phyloP scores from a whole-genome alignment of 768 basidiomycete species.

The Lentinula sp. region DNA sequence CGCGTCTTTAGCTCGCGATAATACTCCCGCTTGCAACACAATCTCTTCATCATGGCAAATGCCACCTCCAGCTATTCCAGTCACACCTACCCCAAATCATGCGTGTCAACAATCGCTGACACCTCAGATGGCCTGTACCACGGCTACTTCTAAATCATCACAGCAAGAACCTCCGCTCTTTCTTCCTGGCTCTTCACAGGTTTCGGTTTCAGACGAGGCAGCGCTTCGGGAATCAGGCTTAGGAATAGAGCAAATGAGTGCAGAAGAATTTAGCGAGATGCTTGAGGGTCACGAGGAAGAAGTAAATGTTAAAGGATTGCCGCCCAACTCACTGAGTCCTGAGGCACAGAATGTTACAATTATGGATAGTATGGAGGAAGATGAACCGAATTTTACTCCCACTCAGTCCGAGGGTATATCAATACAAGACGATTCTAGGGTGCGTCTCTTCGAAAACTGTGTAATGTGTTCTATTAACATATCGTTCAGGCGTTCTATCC shows the following conservation, averaged over 20 bases:
- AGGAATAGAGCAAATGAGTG: constrained; percentile 61
- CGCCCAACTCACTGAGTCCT: not conserved
- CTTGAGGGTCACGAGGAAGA: constrained; percentile 58
- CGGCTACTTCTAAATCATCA: not conserved
- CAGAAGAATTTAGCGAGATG: constrained; percentile 53
- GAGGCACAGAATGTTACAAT: constrained; percentile 5
- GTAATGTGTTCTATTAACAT: not conserved
- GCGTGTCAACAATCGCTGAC: not conserved
- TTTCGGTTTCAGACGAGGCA: constrained; percentile 49
- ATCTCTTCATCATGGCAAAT: constrained; percentile 15
- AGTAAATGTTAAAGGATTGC: constrained; percentile 17
- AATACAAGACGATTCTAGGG: not conserved
- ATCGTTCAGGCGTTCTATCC: constrained; percentile 36
- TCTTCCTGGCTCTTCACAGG: constrained; percentile 45
- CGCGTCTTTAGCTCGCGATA: constrained; percentile 20
- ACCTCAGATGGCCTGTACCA: constrained; percentile 1
- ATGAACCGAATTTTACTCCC: not conserved
- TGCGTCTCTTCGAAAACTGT: not conserved
- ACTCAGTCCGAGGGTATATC: not conserved
- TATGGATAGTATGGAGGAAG: constrained; percentile 11
- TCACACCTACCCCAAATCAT: constrained; percentile 6
- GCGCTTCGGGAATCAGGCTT: constrained; percentile 56
- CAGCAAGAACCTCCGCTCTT: constrained; percentile 34
- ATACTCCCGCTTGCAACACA: constrained; percentile 27
- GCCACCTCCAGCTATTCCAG: constrained; percentile 8